Base-by-base conservation (phyloP, 768 basidiomycete species). In the Rhodotorula kratochvilovae region DNA sequence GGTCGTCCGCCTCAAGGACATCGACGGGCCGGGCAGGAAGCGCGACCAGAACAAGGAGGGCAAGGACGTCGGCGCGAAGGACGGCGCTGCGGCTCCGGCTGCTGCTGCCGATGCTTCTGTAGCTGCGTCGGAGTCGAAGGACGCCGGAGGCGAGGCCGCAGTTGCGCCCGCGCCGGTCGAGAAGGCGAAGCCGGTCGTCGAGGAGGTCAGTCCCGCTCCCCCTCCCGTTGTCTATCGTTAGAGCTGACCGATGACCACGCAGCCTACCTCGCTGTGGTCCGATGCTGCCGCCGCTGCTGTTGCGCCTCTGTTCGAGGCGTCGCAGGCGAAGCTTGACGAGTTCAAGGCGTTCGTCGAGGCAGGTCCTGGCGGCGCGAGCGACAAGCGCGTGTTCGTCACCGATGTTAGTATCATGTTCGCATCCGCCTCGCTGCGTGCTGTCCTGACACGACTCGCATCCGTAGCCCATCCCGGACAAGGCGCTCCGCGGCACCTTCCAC, bases 401-500 rank as follows among this genome's bases (percentile, higher is more conserved):
- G 70, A 71, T 0, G 78, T 78, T 19, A 36, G 74, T 13, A 27
- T 29, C 15, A 2, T 17, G 12, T 29, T 45, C 36, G 48, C 35
- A 57, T 60, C 56, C 65, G 63, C 35, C 77, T 81, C 43, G 11
- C 48, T 27, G 23, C 8, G 10, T 21, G 45, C 19, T 19, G 19
- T 13, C 1, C 48, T 50, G 25, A 50, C 48, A 5, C 3, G 8
- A 6, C 39, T 27, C 10, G 19, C 36, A 3, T 23, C 5, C 10
- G 35, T 56, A 71, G 70, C 46, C 59, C 33, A 68, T 99, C 58
- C 79, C 83, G 33, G 88, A 87, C 13, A 98, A 98, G 81, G 84
- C 85, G 46, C 86, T 85, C 11, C 86, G 96, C 36, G 91, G 91
- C 4, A 86, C 86, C 5, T 84, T 97, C 70, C 96, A 99, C 79